Base-by-base conservation (phyloP, 345 rosid genomes). In the Syzygium jambos region DNA sequence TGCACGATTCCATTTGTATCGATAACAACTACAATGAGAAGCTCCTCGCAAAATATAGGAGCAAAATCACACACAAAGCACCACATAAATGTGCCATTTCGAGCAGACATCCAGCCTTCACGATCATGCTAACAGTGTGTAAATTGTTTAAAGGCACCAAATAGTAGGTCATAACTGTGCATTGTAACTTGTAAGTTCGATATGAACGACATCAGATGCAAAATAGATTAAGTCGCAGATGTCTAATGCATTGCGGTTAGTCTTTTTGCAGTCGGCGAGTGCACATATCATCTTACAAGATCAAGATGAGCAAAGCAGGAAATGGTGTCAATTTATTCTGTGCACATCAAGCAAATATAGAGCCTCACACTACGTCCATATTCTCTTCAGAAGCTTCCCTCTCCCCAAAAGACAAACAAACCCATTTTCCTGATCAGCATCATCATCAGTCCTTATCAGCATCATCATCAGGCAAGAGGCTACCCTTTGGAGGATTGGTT, bases 121-220 rank as follows among this genome's bases (percentile, higher is more conserved):
- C 23, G 1, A 34, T 73, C 25, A 34, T 19, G 80, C 80, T 56
- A 56, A 22, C n/a, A 56, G 61, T 56, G n/a, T 56, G n/a, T 22
- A 56, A 56, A 56, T 56, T 56, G 61, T 56, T 22, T 23, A 54
- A 56, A 56, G 61, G 13, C 4, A 1, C 80, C 80, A 34, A 30
- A 73, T 9, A 5, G 46, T 17, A 68, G 78, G 46, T 17, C 25
- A 0, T 34, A 34, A 34, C 78, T 0, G 6, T 0, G 13, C 22
- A 68, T 68, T 34, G 22, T 73, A 13, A 73, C 49, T 16, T 73
- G 34, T 34, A 34, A 73, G 21, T 73, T 17, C 25, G 10, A 34
- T 9, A 34, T 7, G 7, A 22, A 34, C 34, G 49, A 11, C 14
- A 1, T 34, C 49, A 19, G 25, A 34, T 34, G 80, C 80, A 73